Conservation (phyloP, 2,329 filamentous ascomycete species). For the Truncatella angustata region DNA sequence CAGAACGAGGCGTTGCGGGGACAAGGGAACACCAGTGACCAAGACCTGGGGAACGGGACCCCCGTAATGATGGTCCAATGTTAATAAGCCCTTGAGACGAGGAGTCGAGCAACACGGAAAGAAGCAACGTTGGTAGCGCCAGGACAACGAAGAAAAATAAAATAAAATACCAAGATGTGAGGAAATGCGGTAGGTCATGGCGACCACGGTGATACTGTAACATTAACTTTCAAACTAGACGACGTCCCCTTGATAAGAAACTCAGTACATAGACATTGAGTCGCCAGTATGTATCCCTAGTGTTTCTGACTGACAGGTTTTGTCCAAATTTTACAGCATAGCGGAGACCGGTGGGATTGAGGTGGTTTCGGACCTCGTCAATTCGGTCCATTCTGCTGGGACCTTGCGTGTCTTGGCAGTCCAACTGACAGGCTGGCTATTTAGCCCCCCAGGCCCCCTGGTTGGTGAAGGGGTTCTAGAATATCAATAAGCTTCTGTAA, state of each 20-base stretch:
- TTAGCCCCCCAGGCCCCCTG: neutral
- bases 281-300: too few relatives aligned
- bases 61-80: too few relatives aligned
- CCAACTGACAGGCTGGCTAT: too few relatives aligned
- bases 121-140: neutral
- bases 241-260: too few relatives aligned
- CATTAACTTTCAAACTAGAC: too few relatives aligned
- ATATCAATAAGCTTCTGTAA: neutral
- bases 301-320: conserved; percentile 1
- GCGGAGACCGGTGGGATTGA: too few relatives aligned
- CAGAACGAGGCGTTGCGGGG: conserved; percentile 8
- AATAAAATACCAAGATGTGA: too few relatives aligned
- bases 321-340: conserved; percentile 3
- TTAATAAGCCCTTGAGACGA: too few relatives aligned
- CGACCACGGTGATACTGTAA: too few relatives aligned
- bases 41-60: conserved; percentile 9
- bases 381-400: conserved; percentile 7
- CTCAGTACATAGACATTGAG: too few relatives aligned
- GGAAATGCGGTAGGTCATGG: too few relatives aligned
- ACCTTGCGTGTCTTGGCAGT: conserved; percentile 2
- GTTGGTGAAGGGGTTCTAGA: conserved; percentile 2
- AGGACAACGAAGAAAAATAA: neutral
- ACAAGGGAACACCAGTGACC: neutral
- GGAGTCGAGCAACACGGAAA: neutral
- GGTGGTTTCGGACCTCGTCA: neutral